Conservation (phyloP, 768 basidiomycete genomes). For the Phylloporus scabripes region DNA sequence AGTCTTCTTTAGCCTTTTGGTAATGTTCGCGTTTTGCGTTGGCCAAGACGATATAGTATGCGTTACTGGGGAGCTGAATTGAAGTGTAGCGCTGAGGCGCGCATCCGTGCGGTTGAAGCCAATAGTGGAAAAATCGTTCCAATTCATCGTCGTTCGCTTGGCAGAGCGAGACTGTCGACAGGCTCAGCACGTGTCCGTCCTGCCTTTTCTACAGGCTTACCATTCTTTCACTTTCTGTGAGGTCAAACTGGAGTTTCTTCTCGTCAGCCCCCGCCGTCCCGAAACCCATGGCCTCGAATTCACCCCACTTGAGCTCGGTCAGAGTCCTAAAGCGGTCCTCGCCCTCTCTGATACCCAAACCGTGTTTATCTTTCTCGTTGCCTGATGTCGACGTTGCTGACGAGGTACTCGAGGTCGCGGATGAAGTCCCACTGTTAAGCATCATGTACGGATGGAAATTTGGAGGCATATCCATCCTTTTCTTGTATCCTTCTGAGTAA, state of each 20-base stretch:
- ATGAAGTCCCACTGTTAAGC: conserved; percentile 29
- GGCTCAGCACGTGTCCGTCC: conserved; percentile 6
- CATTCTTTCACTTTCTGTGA: conserved; percentile 80
- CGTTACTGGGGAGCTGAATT: conserved; percentile 58
- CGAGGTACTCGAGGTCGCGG: conserved; percentile 40
- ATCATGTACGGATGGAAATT: conserved; percentile 50
- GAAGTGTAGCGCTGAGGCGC: conserved; percentile 73
- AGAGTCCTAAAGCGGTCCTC: conserved; percentile 75
- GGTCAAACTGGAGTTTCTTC: conserved; percentile 86
- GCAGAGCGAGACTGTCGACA: conserved; percentile 49
- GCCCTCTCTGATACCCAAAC: conserved; percentile 36
- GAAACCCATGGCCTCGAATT: conserved; percentile 85
- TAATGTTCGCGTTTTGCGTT: conserved; percentile 62
- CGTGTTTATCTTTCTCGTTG: conserved; percentile 29
- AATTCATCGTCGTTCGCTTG: conserved; percentile 81
- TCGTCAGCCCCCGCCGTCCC: conserved; percentile 43
- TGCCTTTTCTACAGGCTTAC: conserved; percentile 29
- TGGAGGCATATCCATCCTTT: conserved; percentile 64
- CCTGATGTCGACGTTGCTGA: conserved; percentile 31
- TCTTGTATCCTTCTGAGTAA: conserved; percentile 72
- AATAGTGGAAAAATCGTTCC: conserved; percentile 82
- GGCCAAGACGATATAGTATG: conserved; percentile 71
- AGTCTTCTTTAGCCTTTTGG: conserved; percentile 76
- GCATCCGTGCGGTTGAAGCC: conserved; percentile 80
- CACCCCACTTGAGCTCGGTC: conserved; percentile 87